Conservation (phyloP, 495 filamentous ascomycete genomes). For the Hypoxylon lienhwacheense region DNA sequence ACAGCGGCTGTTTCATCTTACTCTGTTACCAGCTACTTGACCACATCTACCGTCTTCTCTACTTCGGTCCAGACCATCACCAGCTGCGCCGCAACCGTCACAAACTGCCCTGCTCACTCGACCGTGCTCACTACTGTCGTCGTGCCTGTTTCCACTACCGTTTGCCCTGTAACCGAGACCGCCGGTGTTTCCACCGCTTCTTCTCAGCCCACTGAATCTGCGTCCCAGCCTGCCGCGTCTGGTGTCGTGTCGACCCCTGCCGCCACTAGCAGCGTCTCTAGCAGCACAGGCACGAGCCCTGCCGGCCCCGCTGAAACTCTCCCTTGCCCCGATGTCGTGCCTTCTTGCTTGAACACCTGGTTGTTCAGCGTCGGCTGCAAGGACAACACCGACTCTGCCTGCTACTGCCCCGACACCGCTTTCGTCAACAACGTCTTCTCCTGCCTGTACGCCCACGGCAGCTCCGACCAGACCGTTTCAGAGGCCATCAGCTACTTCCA, state of each 20-base stretch:
- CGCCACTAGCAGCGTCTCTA: constrained; percentile 31
- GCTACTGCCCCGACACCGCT: constrained; percentile 80
- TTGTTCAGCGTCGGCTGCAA: constrained; percentile 71
- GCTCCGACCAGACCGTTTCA: constrained; percentile 64
- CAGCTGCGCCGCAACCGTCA: constrained; percentile 58
- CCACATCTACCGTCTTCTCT: constrained; percentile 62
- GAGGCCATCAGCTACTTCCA: constrained; percentile 81
- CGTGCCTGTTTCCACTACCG: constrained; percentile 64
- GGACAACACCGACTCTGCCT: constrained; percentile 78
- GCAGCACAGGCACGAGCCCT: constrained; percentile 42
- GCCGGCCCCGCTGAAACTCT: constrained; percentile 45
- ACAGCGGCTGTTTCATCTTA: constrained; percentile 29
- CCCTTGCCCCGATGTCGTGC: constrained; percentile 73
- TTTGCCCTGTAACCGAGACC: constrained; percentile 55
- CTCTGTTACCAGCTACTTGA: constrained; percentile 45
- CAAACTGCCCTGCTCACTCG: constrained; percentile 61
- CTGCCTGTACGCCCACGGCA: constrained; percentile 78
- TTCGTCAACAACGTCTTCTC: constrained; percentile 81
- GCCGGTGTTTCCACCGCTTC: constrained; percentile 26
- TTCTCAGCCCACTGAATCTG: constrained; percentile 27
- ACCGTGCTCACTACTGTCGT: constrained; percentile 56
- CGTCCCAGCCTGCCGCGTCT: constrained; percentile 29
- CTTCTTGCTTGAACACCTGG: constrained; percentile 94
- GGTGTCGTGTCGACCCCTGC: constrained; percentile 19
- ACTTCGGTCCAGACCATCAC: constrained; percentile 63